Evolutionary conservation across 371 early-diverging fungal genomes (phyloP).

Genomic region (Mortierella sp.): DNA sequence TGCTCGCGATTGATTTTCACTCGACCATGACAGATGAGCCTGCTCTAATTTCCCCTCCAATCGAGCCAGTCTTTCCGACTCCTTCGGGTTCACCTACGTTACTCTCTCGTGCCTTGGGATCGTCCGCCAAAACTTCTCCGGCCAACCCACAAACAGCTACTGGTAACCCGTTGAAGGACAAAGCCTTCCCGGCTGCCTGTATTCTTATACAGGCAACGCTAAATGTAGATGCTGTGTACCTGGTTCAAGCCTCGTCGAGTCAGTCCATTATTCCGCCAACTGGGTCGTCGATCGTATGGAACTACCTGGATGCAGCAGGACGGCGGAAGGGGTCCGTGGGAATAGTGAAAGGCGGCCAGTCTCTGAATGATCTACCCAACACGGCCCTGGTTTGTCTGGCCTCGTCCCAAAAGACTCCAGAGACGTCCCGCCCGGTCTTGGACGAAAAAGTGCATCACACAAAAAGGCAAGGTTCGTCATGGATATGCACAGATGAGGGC

Average conservation of each 20-base stretch:
- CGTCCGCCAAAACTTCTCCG: neutral
- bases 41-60: constrained; percentile 17
- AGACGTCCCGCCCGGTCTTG: constrained; percentile 15
- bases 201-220: constrained; percentile 51
- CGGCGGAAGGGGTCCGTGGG: constrained; percentile 46
- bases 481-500: constrained; percentile 52
- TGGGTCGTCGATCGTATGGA: constrained; percentile 39
- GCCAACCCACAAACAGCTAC: neutral
- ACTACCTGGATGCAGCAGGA: constrained; percentile 48
- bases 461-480: constrained; percentile 26
- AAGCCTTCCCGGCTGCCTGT: constrained; percentile 50
- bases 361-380: constrained; percentile 11
- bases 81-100: constrained; percentile 47
- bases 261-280: constrained; percentile 37
- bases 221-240: constrained; percentile 55
- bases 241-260: constrained; percentile 46
- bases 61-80: constrained; percentile 42
- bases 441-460: constrained; percentile 39
- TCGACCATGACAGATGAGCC: constrained; percentile 6
- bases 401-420: constrained; percentile 34
- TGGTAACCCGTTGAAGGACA: constrained; percentile 46
- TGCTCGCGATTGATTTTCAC: neutral
- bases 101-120: constrained; percentile 11
- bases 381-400: constrained; percentile 28
- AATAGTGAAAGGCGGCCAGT: constrained; percentile 32